These are phyloP conservation scores for Psidium guajava DNA, from an alignment of 345 rosid genomes.

Conservation along the genomic window DNA sequence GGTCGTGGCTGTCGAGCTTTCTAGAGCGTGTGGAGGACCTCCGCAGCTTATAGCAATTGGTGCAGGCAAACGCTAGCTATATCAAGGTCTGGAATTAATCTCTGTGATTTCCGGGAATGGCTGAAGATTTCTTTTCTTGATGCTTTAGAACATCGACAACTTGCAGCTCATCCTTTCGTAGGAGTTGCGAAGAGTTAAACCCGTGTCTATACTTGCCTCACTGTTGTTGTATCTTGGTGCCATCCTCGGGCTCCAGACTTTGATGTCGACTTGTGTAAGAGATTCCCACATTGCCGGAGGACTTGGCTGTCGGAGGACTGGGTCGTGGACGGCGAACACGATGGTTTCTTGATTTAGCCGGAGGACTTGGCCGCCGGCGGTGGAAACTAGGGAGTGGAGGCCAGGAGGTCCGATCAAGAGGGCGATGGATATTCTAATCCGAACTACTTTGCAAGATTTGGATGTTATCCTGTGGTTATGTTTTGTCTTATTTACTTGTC, in stretches of 20 bases:
- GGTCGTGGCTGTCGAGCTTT: slow-evolving; percentile 84
- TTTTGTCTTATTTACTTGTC: too few relatives aligned
- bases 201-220: slow-evolving; percentile 94
- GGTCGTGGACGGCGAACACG: too few relatives aligned
- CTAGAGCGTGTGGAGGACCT: slow-evolving; percentile 91
- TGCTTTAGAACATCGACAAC: background rate
- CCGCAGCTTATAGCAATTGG: slow-evolving; percentile 95
- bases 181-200: slow-evolving; percentile 96
- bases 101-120: background rate
- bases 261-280: slow-evolving; percentile 84
- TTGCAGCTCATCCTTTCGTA: slow-evolving; percentile 17
- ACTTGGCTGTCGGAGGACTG: too few relatives aligned
- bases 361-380: too few relatives aligned
- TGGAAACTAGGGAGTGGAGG: too few relatives aligned
- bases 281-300: slow-evolving; percentile 49
- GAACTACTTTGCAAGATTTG: too few relatives aligned
- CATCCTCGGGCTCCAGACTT: slow-evolving; percentile 99
- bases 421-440: too few relatives aligned
- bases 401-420: too few relatives aligned
- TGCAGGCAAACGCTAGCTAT: slow-evolving; percentile 95
- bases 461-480: too few relatives aligned
- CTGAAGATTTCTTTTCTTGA: background rate
- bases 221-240: slow-evolving; percentile 92
- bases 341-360: too few relatives aligned
- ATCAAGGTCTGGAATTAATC: slow-evolving; percentile 51